Percentiles rank a stretch among this genome's conserved stretches.
Evolutionary conservation across 148 eudicot genomes (phyloP).

Genomic region (Vaccinium myrtillus): DNA sequence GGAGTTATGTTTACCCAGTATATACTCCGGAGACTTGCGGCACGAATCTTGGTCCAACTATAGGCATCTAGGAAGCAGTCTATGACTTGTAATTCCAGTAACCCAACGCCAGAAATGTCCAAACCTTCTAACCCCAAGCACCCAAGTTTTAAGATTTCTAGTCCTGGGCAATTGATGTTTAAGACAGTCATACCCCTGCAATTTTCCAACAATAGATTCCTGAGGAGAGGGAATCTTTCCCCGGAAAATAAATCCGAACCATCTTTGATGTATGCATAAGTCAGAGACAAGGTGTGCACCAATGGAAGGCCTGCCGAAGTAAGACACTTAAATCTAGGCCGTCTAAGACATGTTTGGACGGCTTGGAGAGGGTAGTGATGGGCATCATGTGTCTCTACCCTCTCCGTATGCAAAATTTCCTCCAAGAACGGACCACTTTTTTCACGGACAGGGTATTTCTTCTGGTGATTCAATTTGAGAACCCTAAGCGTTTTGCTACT

Average conservation of each 20-base stretch:
- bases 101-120: constrained; percentile 3
- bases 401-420: too few species aligned
- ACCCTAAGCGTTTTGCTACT: constrained; percentile 23
- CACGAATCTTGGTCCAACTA: constrained; percentile 37
- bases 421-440: too few species aligned
- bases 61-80: constrained; percentile 32
- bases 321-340: too few species aligned
- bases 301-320: background rate
- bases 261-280: too few species aligned
- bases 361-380: too few species aligned
- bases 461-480: constrained; percentile 25
- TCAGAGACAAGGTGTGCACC: constrained; percentile 14
- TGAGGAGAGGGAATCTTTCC: constrained; percentile 36
- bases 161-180: constrained; percentile 26
- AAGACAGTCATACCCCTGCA: constrained; percentile 37
- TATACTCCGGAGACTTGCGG: constrained; percentile 34
- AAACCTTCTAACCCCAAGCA: constrained; percentile 27
- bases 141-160: constrained; percentile 35
- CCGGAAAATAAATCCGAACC: background rate
- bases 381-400: too few species aligned
- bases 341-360: too few species aligned
- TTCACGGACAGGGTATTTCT: too few species aligned
- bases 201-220: constrained; percentile 30
- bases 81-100: constrained; percentile 31
- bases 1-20: constrained; percentile 43